These are phyloP conservation scores for Rhodotorula sp. DNA, from an alignment of 1,284 basidiomycete species.

Conservation along the genomic window DNA sequence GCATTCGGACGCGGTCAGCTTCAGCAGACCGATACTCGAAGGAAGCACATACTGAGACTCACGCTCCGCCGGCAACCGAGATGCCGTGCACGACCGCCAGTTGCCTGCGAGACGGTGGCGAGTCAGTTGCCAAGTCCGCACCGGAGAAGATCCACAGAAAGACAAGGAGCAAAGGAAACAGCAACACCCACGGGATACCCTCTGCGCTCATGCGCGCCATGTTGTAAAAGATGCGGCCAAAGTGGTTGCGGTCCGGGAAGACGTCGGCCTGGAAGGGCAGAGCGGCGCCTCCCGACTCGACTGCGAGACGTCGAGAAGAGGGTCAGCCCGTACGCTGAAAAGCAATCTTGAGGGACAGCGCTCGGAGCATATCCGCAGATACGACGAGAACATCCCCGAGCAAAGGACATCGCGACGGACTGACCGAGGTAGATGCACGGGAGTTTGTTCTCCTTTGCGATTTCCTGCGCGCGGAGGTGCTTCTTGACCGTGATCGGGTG, in stretches of 20 bases:
- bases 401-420: constrained; percentile 24
- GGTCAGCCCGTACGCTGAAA: neutral
- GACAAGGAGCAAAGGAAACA: neutral
- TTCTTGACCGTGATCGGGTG: constrained; percentile 95
- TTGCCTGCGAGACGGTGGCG: constrained; percentile 53
- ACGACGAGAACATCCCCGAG: neutral
- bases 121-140: too few relatives aligned
- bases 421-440: constrained; percentile 89
- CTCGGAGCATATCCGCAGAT: neutral
- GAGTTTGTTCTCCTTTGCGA: constrained; percentile 81
- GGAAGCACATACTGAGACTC: neutral
- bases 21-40: too few relatives aligned
- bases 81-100: constrained; percentile 92
- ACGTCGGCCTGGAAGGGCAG: constrained; percentile 72
- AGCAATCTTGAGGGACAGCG: neutral
- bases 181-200: constrained; percentile 61
- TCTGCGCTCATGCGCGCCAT: constrained; percentile 82
- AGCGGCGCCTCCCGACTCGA: constrained; percentile 90
- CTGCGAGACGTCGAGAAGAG: constrained; percentile 50
- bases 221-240: constrained; percentile 94
- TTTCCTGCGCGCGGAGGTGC: constrained; percentile 87
- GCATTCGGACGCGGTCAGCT: too few relatives aligned
- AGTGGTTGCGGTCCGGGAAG: constrained; percentile 87
- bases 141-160: too few relatives aligned
- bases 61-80: constrained; percentile 65